These are phyloP conservation scores for Elongisporangium prolatum DNA, from an alignment of 352 stramenopile species.

Conservation along the genomic window DNA sequence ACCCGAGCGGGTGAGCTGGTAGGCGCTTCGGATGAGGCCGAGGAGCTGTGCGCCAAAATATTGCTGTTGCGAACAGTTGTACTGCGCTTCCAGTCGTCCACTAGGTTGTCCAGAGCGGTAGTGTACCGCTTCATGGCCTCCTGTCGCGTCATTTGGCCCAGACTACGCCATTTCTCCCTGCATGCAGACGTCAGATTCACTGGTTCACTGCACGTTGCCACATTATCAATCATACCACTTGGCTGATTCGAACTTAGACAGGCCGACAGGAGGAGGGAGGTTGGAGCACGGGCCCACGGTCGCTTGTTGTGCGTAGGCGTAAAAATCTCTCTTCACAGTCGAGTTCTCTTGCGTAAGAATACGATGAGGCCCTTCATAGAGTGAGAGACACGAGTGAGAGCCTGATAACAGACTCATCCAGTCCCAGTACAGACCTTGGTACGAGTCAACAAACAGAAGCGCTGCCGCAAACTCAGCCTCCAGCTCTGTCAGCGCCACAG, in stretches of 20 bases:
- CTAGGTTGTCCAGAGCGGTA: conserved; percentile 66
- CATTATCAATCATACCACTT: conserved; percentile 29
- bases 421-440: conserved; percentile 29
- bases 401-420: neutral
- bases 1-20: neutral
- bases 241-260: conserved; percentile 48
- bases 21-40: conserved; percentile 11
- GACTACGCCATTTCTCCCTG: conserved; percentile 70
- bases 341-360: conserved; percentile 73
- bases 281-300: conserved; percentile 51
- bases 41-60: conserved; percentile 9
- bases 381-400: neutral
- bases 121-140: conserved; percentile 81
- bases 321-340: conserved; percentile 73
- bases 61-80: conserved; percentile 32
- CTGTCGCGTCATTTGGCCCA: conserved; percentile 63
- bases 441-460: conserved; percentile 78
- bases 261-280: conserved; percentile 20
- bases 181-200: conserved; percentile 3
- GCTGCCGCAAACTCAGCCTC: conserved; percentile 71
- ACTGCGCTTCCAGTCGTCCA: conserved; percentile 76
- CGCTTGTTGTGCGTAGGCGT: conserved; percentile 75
- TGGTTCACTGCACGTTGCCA: neutral
- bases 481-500: conserved; percentile 24
- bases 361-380: conserved; percentile 46